Base-by-base conservation (phyloP, 441 rosid species). In the Theobroma grandiflorum region DNA sequence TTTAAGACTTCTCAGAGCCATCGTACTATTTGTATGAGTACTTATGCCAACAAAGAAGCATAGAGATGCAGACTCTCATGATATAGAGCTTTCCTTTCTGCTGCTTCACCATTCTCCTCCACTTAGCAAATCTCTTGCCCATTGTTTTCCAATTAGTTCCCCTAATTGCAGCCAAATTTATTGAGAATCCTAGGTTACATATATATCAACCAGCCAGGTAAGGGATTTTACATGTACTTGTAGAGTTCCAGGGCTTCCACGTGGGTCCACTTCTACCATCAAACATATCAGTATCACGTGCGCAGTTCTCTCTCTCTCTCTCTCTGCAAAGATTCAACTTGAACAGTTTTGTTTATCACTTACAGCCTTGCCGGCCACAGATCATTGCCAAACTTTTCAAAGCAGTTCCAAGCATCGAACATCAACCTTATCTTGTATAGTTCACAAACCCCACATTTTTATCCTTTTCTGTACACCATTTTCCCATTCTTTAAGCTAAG, bases 41-140 rank as follows among this genome's bases (percentile, higher is more conserved):
- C 75, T 87, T 87, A 79, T 89, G 82, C 83, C 93, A 89, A 81
- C 91, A 84, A 42, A 94, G 89, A 84, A 92, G 94, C 95, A 90
- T 87, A 40, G 87, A 82, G 79, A 90, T 85, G 84, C 91, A 94
- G 66, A 91, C 84, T 84, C 87, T 90, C 78, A 83, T 85, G 79
- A 91, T 84, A 80, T 85, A 88, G 40, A 91, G 80, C 90, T 89
- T 94, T 59, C 90, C 95, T 85, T 84, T 89, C 55, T 85, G 90
- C 80, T 90, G 93, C 86, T 85, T 89, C 86, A 86, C 78, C 87
- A 82, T 87, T 77, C 88, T 92, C 91, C 85, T 91, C 90, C 85
- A 84, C 91, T 85, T 93, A 22, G 78, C 76, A 68, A 84, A 57
- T 76, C 86, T 88, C 75, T 87, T 85, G 7, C 87, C 84, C 89